phyloP scores from a whole-genome alignment of 148 eudicot genomes.

The Euryodendron excelsum region DNA sequence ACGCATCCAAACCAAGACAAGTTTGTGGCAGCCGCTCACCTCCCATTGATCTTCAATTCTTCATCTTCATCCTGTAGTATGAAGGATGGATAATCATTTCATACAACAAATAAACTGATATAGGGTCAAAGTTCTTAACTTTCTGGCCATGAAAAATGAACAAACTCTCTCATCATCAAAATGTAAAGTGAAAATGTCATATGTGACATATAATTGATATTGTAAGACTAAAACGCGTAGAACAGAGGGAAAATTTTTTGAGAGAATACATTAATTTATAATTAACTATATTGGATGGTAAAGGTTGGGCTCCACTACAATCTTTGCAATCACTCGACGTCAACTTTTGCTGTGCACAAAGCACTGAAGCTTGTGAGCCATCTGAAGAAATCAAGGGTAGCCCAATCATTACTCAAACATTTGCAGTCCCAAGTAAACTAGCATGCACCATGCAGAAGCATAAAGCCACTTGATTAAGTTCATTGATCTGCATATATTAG shows the following conservation, averaged over 20 bases:
- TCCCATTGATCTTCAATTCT: slow-evolving; percentile 71
- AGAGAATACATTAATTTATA: too few species aligned
- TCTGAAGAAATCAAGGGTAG: slow-evolving; percentile 6
- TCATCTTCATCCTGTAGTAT: slow-evolving; percentile 54
- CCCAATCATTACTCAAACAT: too few species aligned
- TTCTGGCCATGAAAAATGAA: neutral
- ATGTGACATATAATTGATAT: neutral
- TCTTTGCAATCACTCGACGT: neutral
- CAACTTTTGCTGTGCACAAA: neutral
- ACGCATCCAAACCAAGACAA: slow-evolving; percentile 89
- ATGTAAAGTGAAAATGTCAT: neutral
- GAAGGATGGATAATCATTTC: slow-evolving; percentile 5
- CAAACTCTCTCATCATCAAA: neutral
- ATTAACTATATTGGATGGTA: too few species aligned
- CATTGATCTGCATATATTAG: slow-evolving; percentile 58
- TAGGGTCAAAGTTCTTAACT: neutral
- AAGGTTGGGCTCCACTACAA: slow-evolving; percentile 1
- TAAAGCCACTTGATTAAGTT: slow-evolving; percentile 82
- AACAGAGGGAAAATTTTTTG: too few species aligned
- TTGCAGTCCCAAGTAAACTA: too few species aligned
- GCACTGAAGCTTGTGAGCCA: neutral
- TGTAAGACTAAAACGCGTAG: neutral
- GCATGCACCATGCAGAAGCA: too few species aligned
- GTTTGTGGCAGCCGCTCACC: slow-evolving; percentile 84
- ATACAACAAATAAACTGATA: neutral